phyloP scores from a whole-genome alignment of 257 asterid genomes.

The Solanum paucissectum region DNA sequence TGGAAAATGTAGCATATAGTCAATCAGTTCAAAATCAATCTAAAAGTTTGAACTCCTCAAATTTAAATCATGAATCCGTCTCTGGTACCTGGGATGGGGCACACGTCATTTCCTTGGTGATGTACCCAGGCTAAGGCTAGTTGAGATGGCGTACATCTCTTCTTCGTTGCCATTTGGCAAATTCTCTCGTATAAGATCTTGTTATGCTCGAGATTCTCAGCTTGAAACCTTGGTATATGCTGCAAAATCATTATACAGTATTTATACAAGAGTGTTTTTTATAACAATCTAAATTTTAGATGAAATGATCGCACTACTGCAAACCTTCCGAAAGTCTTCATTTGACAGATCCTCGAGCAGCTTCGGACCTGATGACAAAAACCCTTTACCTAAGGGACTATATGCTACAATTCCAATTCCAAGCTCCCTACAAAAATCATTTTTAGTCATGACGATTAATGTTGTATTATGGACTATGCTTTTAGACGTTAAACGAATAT shows the following conservation, averaged over 20 bases:
- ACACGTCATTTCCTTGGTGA: constrained; percentile 40
- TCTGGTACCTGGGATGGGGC: constrained; percentile 35
- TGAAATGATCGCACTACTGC: neutral
- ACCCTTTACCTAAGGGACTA: constrained; percentile 49
- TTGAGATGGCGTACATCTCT: constrained; percentile 42
- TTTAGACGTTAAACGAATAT: neutral
- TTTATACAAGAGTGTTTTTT: neutral
- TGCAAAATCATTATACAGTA: neutral
- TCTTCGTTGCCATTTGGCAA: constrained; percentile 19
- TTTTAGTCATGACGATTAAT: neutral
- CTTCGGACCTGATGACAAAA: constrained; percentile 35
- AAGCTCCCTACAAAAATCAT: constrained; percentile 23
- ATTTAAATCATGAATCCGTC: neutral
- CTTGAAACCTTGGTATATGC: constrained; percentile 32
- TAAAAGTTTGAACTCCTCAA: neutral
- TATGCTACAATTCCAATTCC: constrained; percentile 46
- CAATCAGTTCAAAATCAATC: neutral
- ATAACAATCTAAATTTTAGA: neutral
- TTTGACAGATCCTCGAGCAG: constrained; percentile 16
- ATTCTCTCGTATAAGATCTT: constrained; percentile 16
- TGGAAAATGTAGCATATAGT: neutral
- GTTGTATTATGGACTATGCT: neutral
- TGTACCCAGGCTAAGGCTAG: constrained; percentile 52
- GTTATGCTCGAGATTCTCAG: constrained; percentile 32
- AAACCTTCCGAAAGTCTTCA: constrained; percentile 27